A percentile compares a stretch with the other conserved stretches of the same genome.
Conservation (phyloP, 371 early-diverging fungal species). For the Globomyces sp. region DNA sequence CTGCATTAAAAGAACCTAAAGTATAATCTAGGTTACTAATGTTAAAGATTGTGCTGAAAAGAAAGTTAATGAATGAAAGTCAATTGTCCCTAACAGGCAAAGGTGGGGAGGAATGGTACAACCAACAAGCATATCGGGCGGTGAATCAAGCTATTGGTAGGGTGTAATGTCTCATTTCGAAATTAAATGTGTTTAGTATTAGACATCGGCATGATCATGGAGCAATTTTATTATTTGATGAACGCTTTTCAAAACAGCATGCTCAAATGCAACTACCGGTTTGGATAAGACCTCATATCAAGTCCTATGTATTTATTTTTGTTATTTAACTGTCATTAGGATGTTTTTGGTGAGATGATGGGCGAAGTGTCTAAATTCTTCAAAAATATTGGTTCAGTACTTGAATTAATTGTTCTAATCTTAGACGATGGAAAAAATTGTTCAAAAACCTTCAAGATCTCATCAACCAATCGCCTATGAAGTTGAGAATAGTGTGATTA, state of each 20-base stretch:
- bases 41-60: constrained; percentile 45
- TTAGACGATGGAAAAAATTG: too few species aligned
- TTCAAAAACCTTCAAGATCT: too few species aligned
- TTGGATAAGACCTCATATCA: constrained; percentile 14
- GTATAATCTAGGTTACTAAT: constrained; percentile 31
- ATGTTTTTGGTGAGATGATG: too few species aligned
- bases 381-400: too few species aligned
- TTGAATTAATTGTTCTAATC: too few species aligned
- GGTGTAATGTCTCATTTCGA: constrained; percentile 28
- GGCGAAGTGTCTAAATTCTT: too few species aligned
- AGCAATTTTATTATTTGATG: constrained; percentile 54
- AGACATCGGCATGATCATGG: constrained; percentile 82
- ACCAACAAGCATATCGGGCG: constrained; percentile 84
- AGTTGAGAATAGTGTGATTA: too few species aligned
- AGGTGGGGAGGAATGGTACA: constrained; percentile 76
- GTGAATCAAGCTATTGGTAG: constrained; percentile 96
- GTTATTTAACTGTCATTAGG: too few species aligned
- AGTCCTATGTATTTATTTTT: neutral
- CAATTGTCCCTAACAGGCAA: neutral
- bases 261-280: constrained; percentile 3
- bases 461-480: too few species aligned
- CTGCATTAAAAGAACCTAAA: constrained; percentile 51
- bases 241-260: constrained; percentile 33
- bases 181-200: constrained; percentile 36
- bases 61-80: constrained; percentile 27